Conservation (phyloP, 352 stramenopile genomes). For the Phytophthora megakarya region DNA sequence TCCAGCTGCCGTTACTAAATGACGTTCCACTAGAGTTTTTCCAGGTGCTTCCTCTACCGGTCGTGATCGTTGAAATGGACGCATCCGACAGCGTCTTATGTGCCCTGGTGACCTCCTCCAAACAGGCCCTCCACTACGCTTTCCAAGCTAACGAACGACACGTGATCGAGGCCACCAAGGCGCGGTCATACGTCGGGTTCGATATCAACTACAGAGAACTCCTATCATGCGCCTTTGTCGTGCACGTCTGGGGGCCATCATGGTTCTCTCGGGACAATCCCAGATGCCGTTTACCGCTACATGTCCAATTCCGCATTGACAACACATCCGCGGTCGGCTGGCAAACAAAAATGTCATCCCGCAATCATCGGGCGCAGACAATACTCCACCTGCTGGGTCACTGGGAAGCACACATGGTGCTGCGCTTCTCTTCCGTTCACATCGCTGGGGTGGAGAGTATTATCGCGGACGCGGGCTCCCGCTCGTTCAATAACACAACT, state of each 20-base stretch:
- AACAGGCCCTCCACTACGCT: background rate
- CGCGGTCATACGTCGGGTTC: constrained; percentile 1
- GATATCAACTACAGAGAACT: constrained; percentile 36
- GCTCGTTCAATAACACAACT: background rate
- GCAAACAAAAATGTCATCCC: constrained; percentile 13
- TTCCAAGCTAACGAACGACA: background rate
- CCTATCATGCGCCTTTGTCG: constrained; percentile 15
- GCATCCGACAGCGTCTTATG: constrained; percentile 19
- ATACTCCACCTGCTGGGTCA: background rate
- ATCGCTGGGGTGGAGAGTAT: too few species aligned
- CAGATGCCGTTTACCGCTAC: too few species aligned
- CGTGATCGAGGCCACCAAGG: background rate
- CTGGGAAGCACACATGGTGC: constrained; percentile 1
- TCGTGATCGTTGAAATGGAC: constrained; percentile 22
- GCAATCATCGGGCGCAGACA: constrained; percentile 13
- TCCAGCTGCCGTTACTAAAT: constrained; percentile 13
- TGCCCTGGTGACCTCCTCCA: background rate
- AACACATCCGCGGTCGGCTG: constrained; percentile 22
- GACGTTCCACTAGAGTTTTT: constrained; percentile 24
- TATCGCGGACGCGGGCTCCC: constrained; percentile 7
- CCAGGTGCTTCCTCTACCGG: background rate
- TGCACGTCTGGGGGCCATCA: constrained; percentile 4
- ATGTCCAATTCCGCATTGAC: constrained; percentile 29
- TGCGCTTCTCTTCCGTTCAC: constrained; percentile 12
- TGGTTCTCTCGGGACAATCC: background rate